phyloP scores from a whole-genome alignment of 129 eudicot genomes.

The Smallanthus sonchifolius region DNA sequence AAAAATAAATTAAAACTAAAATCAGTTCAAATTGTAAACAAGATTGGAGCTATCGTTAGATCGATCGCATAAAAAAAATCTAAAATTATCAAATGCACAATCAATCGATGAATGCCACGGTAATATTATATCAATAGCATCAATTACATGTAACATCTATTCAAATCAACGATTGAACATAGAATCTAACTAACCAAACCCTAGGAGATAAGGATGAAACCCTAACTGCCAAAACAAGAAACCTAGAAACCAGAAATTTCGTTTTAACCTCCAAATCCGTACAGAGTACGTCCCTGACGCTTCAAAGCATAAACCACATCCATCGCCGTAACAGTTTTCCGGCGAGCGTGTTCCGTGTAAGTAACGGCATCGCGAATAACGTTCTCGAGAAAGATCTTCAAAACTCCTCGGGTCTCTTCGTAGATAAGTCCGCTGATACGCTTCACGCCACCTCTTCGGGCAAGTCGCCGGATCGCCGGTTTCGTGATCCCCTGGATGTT shows the following conservation, averaged over 20 bases:
- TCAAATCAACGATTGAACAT: neutral
- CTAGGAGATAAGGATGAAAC: too few relatives aligned
- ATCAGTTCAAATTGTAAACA: too few relatives aligned
- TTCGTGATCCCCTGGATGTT: neutral
- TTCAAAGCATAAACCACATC: neutral
- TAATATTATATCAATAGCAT: neutral
- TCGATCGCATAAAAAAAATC: too few relatives aligned
- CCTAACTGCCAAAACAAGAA: neutral
- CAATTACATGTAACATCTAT: neutral
- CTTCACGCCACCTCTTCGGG: neutral
- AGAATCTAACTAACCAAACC: too few relatives aligned
- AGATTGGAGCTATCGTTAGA: too few relatives aligned
- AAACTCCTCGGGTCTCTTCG: neutral
- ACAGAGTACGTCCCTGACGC: neutral
- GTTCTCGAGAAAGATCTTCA: neutral
- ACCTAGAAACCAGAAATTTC: neutral
- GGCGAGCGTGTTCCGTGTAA: neutral
- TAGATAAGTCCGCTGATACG: neutral
- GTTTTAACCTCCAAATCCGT: neutral
- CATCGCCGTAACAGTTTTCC: neutral
- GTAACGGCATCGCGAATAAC: neutral
- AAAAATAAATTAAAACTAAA: too few relatives aligned
- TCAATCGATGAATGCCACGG: too few relatives aligned
- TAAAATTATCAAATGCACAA: neutral
- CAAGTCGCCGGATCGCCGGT: neutral